phyloP scores from a whole-genome alignment of 2,329 filamentous ascomycete genomes.

The Madurella mycetomatis region DNA sequence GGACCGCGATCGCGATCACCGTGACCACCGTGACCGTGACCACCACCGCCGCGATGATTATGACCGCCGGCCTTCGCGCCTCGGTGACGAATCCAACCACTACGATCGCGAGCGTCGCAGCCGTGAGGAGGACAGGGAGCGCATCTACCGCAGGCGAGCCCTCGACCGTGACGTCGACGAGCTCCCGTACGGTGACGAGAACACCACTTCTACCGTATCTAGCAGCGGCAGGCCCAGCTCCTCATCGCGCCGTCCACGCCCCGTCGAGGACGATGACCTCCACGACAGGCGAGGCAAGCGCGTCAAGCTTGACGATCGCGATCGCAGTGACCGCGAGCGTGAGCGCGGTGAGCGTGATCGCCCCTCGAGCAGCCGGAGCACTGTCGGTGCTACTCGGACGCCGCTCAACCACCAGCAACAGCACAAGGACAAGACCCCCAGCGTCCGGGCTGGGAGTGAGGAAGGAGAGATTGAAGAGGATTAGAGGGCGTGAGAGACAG shows the following conservation, averaged over 20 bases:
- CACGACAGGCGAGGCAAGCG: slow-evolving; percentile 60
- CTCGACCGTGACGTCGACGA: slow-evolving; percentile 75
- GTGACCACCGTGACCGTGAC: slow-evolving; percentile 35
- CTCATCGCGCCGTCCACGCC: slow-evolving; percentile 61
- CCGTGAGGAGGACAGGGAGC: slow-evolving; percentile 85
- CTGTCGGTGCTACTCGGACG: slow-evolving; percentile 41
- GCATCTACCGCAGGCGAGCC: slow-evolving; percentile 73
- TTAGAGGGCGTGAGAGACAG: slow-evolving; percentile 28
- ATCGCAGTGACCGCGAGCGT: slow-evolving; percentile 28
- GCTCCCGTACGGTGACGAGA: slow-evolving; percentile 81
- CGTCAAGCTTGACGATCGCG: slow-evolving; percentile 50
- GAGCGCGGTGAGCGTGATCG: slow-evolving; percentile 45
- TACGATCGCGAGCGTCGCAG: slow-evolving; percentile 86
- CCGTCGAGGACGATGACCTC: slow-evolving; percentile 70
- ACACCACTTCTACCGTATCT: not conserved
- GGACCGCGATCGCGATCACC: slow-evolving; percentile 32
- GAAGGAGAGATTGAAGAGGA: slow-evolving; percentile 97
- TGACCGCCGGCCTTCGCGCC: slow-evolving; percentile 52
- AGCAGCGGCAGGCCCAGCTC: slow-evolving; percentile 43
- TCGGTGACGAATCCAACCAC: slow-evolving; percentile 54
- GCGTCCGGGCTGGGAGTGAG: slow-evolving; percentile 81
- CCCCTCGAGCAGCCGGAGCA: slow-evolving; percentile 45
- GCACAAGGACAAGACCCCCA: slow-evolving; percentile 39
- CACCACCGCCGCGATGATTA: slow-evolving; percentile 40
- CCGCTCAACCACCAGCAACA: slow-evolving; percentile 37